Evolutionary conservation across 2,329 filamentous ascomycete genomes (phyloP), one percentile per base, ranked within the genome.

Genomic region (Hypocreales sp.): DNA sequence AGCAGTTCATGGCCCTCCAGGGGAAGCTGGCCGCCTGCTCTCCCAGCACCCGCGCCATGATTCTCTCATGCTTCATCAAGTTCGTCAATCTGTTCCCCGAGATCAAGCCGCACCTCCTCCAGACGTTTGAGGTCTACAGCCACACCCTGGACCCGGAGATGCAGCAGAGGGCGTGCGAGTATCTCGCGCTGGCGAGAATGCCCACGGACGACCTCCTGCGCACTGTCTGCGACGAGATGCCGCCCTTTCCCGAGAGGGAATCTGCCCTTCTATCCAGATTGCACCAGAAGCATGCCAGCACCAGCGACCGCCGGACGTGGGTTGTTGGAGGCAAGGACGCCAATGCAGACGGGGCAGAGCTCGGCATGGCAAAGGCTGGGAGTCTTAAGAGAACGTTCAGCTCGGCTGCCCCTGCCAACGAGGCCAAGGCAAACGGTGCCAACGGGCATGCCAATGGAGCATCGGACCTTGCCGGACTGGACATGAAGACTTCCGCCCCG

Each of bases 81-180:
- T 98, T 86, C 42, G 82, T 98, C 55, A 98, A 98, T 52, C 58
- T 98, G 27, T 98, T 98, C 51, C 90, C 90, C 2, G 92, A 98
- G 50, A 95, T 98, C 57, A 95, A 94, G 54, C 82, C 86, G 7
- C 87, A 94, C 50, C 70, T 98, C 4, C 58, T 95, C 24, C 79
- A 83, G 40, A 79, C 92, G 7, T 98, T 98, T 58, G 71, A 79
- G 35, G 65, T 84, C 17, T 95, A 94, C 55, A 93, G 83, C 48
- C 84, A 95, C 50, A 92, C 86, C 0, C 64, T 95, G 16, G 90
- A 98, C 50, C 82, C 90, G 0, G 90, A 98, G 50, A 63, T 98
- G 38, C 90, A 98, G 51, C 90, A 98, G 56, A 67, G 90, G 54
- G 87, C 90, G 10, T 98, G 84, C 55, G 90, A 98, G 50, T 98